Evolutionary conservation across 2,329 filamentous ascomycete species (phyloP), one percentile per base, ranked within the genome.

Genomic region (Colletotrichum viniferum): DNA sequence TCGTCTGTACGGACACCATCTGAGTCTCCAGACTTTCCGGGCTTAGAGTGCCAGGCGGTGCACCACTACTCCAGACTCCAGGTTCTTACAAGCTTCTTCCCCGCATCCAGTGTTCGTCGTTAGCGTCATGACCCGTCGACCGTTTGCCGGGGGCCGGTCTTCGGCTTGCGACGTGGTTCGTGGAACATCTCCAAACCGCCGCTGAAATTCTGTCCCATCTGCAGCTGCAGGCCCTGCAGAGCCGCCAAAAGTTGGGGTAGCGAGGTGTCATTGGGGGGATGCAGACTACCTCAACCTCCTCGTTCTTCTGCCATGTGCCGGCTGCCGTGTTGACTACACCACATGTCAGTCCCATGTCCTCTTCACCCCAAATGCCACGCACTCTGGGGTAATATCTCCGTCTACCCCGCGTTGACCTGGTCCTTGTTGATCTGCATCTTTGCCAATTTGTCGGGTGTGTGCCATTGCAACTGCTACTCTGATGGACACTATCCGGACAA

Each of bases 221-320:
- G 73, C 43, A 48, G 5, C 18, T 21, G 43, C n/a, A 48, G 43
- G n/a, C 18, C 43, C 4, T 48, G 43, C 73, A 73, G 73, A 76
- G 73, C 73, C 72, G 43, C 73, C 73, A 73, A 72, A 48, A 76
- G 48, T 67, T 76, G 58, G 73, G 73, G 58, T 60, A 36, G 26
- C 63, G 34, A 10, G 52, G 21, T 34, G n/a, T 36, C 43, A 48
- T 48, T 21, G n/a, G 43, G n/a, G 55, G 55, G 21, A 32, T 28
- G 52, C 72, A 28, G 69, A 13, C 69, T 56, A 69, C 64, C 60
- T 60, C 56, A 62, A 55, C 38, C 34, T 61, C 28, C 28, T 34
- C 18, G 0, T 43, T 58, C 30, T 30, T 8, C 43, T 36, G 3
- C 62, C 43, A 56, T 67, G 36, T 64, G 61, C 55, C 68, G 61